These are phyloP conservation scores for Penicillium sp. DNA, from an alignment of 2,329 filamentous ascomycete genomes.

Conservation along the genomic window DNA sequence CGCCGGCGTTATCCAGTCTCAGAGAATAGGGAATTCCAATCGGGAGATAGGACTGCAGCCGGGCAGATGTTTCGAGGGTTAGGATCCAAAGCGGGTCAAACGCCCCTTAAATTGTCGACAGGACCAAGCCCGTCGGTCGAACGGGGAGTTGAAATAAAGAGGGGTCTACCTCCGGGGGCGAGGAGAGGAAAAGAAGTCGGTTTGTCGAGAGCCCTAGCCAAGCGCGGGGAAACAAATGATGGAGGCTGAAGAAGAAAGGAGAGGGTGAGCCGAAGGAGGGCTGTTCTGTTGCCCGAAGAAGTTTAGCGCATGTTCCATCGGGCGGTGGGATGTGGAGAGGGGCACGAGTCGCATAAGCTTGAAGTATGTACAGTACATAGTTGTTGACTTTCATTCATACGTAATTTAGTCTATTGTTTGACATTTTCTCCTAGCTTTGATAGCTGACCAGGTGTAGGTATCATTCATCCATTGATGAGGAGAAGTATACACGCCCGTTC, in stretches of 20 bases:
- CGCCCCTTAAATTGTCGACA: conserved; percentile 6
- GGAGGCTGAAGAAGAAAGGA: conserved; percentile 8
- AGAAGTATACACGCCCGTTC: too few species aligned
- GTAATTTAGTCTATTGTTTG: background rate
- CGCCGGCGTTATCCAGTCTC: conserved; percentile 17
- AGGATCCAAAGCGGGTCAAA: conserved; percentile 15
- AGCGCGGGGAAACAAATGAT: conserved; percentile 3
- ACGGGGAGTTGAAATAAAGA: conserved; percentile 9
- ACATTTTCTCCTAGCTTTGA: background rate
- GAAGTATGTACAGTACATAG: too few species aligned
- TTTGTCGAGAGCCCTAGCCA: background rate
- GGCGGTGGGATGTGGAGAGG: conserved; percentile 27
- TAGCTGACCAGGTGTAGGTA: too few species aligned
- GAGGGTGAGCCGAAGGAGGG: conserved; percentile 22
- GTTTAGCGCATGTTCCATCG: conserved; percentile 24
- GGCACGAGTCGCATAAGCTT: conserved; percentile 15
- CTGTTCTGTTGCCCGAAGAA: conserved; percentile 17
- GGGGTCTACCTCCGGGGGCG: conserved; percentile 12
- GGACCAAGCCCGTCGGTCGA: conserved; percentile 16
- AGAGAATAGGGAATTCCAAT: conserved; percentile 11
- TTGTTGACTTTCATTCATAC: too few species aligned
- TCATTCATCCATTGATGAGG: too few species aligned
- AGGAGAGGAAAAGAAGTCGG: background rate
- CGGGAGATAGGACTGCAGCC: conserved; percentile 30
- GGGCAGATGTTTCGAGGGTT: conserved; percentile 24